Percentiles rank a stretch among this genome's conserved stretches.
Evolutionary conservation across 2,329 filamentous ascomycete genomes (phyloP).

Genomic region (Whalleya microplaca): DNA sequence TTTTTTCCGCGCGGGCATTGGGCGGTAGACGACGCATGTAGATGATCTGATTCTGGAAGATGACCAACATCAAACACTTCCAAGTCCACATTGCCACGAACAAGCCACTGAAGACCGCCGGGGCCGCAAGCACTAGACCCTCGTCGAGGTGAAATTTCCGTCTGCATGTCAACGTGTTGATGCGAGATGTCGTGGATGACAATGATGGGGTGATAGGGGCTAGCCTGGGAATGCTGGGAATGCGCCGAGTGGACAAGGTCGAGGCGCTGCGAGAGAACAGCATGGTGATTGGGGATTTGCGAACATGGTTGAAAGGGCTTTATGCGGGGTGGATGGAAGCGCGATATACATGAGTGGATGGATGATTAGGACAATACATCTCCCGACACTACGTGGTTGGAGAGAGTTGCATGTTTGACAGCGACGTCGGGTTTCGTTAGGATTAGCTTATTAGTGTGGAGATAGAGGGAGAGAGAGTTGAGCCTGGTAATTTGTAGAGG

Average conservation of each 20-base stretch:
- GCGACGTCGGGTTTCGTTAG: background rate
- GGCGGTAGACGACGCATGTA: conserved; percentile 80
- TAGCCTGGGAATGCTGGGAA: no score
- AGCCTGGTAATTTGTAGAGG: no score
- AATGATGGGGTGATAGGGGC: conserved; percentile 21
- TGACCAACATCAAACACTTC: conserved; percentile 74
- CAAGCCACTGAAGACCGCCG: conserved; percentile 67
- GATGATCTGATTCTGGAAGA: conserved; percentile 81
- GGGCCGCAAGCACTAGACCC: conserved; percentile 59
- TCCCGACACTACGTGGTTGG: conserved; percentile 13
- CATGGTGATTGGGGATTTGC: conserved; percentile 27
- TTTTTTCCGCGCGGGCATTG: conserved; percentile 68
- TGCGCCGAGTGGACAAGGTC: conserved; percentile 16
- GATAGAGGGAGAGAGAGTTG: no score
- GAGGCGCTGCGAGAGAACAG: conserved; percentile 15
- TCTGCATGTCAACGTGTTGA: conserved; percentile 26
- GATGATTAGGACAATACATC: conserved; percentile 20
- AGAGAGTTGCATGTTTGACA: background rate
- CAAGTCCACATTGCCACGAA: conserved; percentile 66
- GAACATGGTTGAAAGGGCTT: conserved; percentile 22
- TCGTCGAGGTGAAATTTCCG: conserved; percentile 42
- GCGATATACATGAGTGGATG: conserved; percentile 24
- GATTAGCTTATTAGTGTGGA: no score
- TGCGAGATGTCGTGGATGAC: conserved; percentile 24
- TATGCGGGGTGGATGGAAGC: conserved; percentile 21